Evolutionary conservation across 2,329 filamentous ascomycete species (phyloP), one percentile per base, ranked within the genome.

Genomic region (Aspergillus sergii): DNA sequence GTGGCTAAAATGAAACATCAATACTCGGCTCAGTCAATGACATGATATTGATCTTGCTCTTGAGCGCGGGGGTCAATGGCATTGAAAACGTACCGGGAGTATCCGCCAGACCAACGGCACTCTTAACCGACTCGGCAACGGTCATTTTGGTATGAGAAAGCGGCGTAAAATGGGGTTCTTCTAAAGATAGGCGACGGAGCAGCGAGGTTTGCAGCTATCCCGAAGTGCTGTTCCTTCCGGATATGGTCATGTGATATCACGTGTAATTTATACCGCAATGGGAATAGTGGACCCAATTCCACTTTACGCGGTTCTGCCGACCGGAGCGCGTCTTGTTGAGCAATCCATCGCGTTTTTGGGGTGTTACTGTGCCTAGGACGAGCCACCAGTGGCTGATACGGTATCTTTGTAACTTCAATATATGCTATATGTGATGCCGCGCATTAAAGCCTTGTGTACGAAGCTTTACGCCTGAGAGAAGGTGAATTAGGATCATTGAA

Each of bases 101-200:
- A 60, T 79, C 76, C 41, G 72, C 78, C 43, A 83, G 74, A 60
- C 83, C 83, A 57, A 82, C 76, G 66, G 79, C 78, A 59, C 80
- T 80, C 72, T 85, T 84, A 63, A 83, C 75, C 59, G 80, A 75
- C 72, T 84, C 81, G 43, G 69, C 71, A 69, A 83, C 77, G 60
- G 82, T 82, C 81, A 83, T 83, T 57, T 72, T 77, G 69, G 48
- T 56, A 56, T 58, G 39, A 57, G 60, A 54, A 59, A 61, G 64
- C 50, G 60, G 53, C 63, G 64, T 60, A 63, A 54, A 58, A 50
- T 50, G 50, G 32, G 54, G 61, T 64, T 57, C 58, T 63, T 61
- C 59, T 65, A 55, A 56, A 64, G 66, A 65, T 62, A 63, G 62
- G 59, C 59, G 58, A 64, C 63, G 68, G 67, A 64, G 60, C 66